A percentile compares a stretch with the other conserved stretches of the same genome.
Evolutionary conservation across 1,139 yeast species (phyloP).

Genomic region (Kluyveromyces sp.): DNA sequence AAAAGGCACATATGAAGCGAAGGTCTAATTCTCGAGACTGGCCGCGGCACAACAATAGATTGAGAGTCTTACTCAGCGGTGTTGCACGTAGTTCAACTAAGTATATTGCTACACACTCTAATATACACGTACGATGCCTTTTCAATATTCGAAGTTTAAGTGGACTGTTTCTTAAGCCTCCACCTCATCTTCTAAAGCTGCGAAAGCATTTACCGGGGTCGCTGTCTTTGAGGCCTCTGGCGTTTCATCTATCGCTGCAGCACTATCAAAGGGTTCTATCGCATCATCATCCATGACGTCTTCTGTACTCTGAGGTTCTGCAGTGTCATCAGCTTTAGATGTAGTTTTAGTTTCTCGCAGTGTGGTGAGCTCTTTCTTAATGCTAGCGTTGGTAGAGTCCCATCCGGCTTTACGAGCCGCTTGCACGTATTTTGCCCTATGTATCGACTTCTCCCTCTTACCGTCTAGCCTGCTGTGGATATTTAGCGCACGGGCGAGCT

Average conservation of each 20-base stretch:
- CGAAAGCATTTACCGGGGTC: slow-evolving; percentile 39
- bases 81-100: no score
- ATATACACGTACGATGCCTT: no score
- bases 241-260: background rate
- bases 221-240: slow-evolving; percentile 15
- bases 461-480: slow-evolving; percentile 50
- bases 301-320: background rate
- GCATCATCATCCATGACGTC: slow-evolving; percentile 7
- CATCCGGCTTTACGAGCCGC: slow-evolving; percentile 62
- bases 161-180: no score
- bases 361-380: slow-evolving; percentile 32
- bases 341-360: slow-evolving; percentile 3
- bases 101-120: no score
- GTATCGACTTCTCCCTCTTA: slow-evolving; percentile 58
- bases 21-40: no score
- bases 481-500: slow-evolving; percentile 44
- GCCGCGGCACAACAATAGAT: no score
- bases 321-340: background rate
- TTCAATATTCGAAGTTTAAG: no score
- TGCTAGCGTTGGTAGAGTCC: slow-evolving; percentile 56
- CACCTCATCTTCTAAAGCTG: slow-evolving; percentile 41
- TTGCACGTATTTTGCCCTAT: slow-evolving; percentile 56
- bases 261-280: slow-evolving; percentile 4
- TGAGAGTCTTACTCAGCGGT: no score
- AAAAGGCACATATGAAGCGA: no score